These are phyloP conservation scores for Oropetium thomaeum DNA, from an alignment of 176 grass and related monocot species.

Conservation along the genomic window DNA sequence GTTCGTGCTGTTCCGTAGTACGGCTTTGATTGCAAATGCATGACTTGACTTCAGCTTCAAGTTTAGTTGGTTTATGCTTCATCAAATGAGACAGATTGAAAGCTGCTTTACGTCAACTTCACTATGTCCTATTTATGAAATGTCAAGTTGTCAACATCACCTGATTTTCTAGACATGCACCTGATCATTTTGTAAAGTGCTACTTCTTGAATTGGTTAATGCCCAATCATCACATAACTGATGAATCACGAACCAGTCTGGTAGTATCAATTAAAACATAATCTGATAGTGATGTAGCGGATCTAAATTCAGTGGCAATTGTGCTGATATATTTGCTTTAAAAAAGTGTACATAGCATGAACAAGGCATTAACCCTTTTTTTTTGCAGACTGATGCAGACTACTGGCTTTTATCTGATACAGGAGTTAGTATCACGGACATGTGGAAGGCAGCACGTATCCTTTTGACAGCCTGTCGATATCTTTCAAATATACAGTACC, in stretches of 20 bases:
- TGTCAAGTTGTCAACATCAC: background rate
- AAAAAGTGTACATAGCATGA: background rate
- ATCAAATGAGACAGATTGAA: background rate
- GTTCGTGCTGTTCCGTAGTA: background rate
- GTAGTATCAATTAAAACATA: no score
- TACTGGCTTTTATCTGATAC: slow-evolving; percentile 87
- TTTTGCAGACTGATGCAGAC: slow-evolving; percentile 68
- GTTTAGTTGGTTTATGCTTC: background rate
- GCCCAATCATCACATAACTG: background rate
- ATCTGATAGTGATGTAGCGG: slow-evolving; percentile 17
- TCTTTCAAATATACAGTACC: background rate
- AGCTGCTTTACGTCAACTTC: background rate
- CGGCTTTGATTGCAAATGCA: background rate
- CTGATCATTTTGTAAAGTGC: background rate
- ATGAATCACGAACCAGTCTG: background rate
- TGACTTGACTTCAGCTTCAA: slow-evolving; percentile 5
- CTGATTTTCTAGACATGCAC: background rate
- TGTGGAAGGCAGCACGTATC: slow-evolving; percentile 94
- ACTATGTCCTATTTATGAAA: background rate
- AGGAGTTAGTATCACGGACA: slow-evolving; percentile 82
- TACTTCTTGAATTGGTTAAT: background rate
- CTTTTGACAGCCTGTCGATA: slow-evolving; percentile 35
- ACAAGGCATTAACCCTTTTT: background rate
- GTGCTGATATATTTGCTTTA: background rate
- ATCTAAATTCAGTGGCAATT: background rate